These are phyloP conservation scores for Coemansia sp. DNA, from an alignment of 192 early-diverging fungal genomes.

Conservation along the genomic window DNA sequence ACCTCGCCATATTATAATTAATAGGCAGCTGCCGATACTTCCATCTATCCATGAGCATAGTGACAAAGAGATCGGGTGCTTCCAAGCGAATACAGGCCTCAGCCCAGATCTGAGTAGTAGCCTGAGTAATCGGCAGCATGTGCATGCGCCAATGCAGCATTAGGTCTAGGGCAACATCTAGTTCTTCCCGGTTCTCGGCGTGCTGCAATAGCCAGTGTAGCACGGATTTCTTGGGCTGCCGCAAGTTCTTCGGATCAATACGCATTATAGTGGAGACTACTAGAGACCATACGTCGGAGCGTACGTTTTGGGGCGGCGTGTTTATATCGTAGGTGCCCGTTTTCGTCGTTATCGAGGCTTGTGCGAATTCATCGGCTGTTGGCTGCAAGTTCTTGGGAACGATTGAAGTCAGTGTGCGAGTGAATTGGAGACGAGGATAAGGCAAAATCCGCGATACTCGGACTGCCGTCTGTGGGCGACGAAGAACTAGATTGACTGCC, in stretches of 20 bases:
- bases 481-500: neutral
- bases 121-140: conserved; percentile 42
- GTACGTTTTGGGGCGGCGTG: conserved; percentile 18
- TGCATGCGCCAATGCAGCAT: conserved; percentile 37
- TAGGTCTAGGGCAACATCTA: conserved; percentile 28
- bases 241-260: neutral
- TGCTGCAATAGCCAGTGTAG: conserved; percentile 42
- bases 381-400: conserved; percentile 34
- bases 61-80: conserved; percentile 28
- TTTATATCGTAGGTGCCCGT: conserved; percentile 11
- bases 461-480: neutral
- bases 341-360: neutral
- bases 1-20: conserved; percentile 24
- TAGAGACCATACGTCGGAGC: conserved; percentile 31
- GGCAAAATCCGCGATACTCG: neutral
- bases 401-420: neutral
- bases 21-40: conserved; percentile 50
- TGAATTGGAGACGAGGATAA: neutral
- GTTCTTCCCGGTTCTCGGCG: conserved; percentile 24
- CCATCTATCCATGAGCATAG: conserved; percentile 48
- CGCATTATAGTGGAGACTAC: conserved; percentile 29
- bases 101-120: conserved; percentile 41
- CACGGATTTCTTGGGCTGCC: conserved; percentile 24
- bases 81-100: conserved; percentile 32
- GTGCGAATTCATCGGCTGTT: neutral